These are phyloP conservation scores for Dicorynia guianensis DNA, from an alignment of 306 rosid genomes.

Conservation along the genomic window DNA sequence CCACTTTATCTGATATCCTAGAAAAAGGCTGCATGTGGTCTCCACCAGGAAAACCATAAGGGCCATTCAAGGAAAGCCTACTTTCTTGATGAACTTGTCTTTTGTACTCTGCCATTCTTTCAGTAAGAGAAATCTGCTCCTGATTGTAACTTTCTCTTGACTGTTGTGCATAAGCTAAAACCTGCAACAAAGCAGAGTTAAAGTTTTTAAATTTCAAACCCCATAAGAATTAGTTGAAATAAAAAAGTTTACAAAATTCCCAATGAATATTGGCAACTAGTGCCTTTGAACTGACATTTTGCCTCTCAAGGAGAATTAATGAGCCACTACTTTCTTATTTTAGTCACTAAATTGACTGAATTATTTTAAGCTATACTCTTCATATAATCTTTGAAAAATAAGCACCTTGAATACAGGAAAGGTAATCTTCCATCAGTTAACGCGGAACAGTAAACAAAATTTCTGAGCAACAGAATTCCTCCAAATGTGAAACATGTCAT, in stretches of 20 bases:
- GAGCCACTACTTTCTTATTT: background rate
- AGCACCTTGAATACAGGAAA: constrained; percentile 13
- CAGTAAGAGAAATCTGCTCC: constrained; percentile 68
- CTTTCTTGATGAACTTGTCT: constrained; percentile 58
- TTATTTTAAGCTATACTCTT: background rate
- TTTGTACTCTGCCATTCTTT: constrained; percentile 74
- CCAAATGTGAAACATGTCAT: background rate
- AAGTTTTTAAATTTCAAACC: background rate
- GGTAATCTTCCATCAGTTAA: constrained; percentile 27
- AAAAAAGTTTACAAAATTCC: background rate
- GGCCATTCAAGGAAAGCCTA: constrained; percentile 53
- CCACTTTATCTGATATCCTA: constrained; percentile 60
- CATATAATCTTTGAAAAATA: background rate
- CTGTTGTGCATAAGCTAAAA: constrained; percentile 66
- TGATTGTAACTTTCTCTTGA: constrained; percentile 77
- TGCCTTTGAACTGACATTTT: background rate
- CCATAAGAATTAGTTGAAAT: background rate
- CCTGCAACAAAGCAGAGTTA: constrained; percentile 52
- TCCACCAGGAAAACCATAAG: constrained; percentile 45
- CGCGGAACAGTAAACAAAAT: background rate
- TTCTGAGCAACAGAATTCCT: constrained; percentile 10
- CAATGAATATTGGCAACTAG: background rate
- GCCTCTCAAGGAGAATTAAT: background rate
- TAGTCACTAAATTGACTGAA: background rate
- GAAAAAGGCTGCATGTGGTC: constrained; percentile 57